Evolutionary conservation across 257 asterid genomes (phyloP), one percentile per base, ranked within the genome.

Genomic region (Primulina huaijiensis): DNA sequence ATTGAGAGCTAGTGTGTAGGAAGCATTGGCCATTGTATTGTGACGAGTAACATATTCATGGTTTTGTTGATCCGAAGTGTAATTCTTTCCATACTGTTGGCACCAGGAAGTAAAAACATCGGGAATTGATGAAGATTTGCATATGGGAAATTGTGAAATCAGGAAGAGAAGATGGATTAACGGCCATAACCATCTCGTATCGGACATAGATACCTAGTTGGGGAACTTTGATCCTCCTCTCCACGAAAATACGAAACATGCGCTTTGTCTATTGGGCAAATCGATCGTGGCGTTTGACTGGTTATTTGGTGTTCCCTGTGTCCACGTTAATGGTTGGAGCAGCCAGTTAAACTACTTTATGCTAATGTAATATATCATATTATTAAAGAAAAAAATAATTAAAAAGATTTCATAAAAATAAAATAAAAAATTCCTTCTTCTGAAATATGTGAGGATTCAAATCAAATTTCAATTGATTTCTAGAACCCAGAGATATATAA

Each of bases 51-150:
- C 88, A 64, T 69, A 78, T 33, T 70, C 85, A 74, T 86, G 84
- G 82, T 88, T 91, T 25, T 82, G 84, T 65, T 89, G 87, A 56
- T 83, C 88, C 7, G 96, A 86, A 57, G 78, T 27, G 88, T 94
- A 91, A 5, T 83, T 64, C 61, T 82, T 91, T 0, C 92, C 97
- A 60, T 89, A 21, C 65, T 86, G 80, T 63, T 75, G 21, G 77
- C 95, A 85, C 99, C 99, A 94, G 60, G 9, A 62, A n/a, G 84
- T 89, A 46, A 94, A 94, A 53, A 82, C 82, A 72, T 86, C 88
- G 52, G 95, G 78, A 62, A 70, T 57, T 31, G 89, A 78, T 27
- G 89, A 81, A 31, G 89, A 84, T 61, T 62, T 57, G 77, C 70
- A 77, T 0, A 74, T 46, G 79, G 86, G 88, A 21, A 68, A 2